Evolutionary conservation across 768 basidiomycete species (phyloP).

Genomic region (Boletus reticuloceps): DNA sequence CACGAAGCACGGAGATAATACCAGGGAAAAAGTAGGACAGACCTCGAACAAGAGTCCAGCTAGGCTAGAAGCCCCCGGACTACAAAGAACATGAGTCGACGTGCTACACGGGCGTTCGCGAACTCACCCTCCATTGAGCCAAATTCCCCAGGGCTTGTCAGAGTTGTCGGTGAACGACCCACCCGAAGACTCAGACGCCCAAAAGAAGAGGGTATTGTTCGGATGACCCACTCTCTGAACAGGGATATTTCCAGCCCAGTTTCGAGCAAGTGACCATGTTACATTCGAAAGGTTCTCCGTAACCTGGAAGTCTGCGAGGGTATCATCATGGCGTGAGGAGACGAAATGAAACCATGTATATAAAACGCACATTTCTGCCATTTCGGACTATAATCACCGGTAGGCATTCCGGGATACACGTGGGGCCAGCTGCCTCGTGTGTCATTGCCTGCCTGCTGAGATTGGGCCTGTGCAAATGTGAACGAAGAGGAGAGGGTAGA

Average conservation of each 20-base stretch:
- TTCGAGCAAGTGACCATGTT: conserved; percentile 45
- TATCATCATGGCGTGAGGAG: too few relatives aligned
- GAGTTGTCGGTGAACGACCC: conserved; percentile 50
- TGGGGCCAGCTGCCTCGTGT: conserved; percentile 34
- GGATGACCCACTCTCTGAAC: conserved; percentile 59
- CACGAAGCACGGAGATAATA: background rate
- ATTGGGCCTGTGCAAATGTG: too few relatives aligned
- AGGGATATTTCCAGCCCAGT: conserved; percentile 62
- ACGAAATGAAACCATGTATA: background rate
- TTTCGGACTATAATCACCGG: conserved; percentile 46
- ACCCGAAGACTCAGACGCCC: conserved; percentile 53
- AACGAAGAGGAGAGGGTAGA: too few relatives aligned
- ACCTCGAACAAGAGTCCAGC: conserved; percentile 48
- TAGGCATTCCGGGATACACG: conserved; percentile 41
- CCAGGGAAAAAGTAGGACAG: background rate
- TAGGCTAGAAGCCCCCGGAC: conserved; percentile 69
- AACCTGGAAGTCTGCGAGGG: conserved; percentile 53
- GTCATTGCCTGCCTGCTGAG: too few relatives aligned
- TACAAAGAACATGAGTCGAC: conserved; percentile 7
- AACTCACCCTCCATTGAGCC: conserved; percentile 67
- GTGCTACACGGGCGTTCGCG: background rate
- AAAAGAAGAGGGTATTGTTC: conserved; percentile 65
- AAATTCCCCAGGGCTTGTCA: conserved; percentile 66
- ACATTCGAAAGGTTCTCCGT: conserved; percentile 55
- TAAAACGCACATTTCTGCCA: conserved; percentile 59